Base-by-base conservation (phyloP, 1,284 basidiomycete species). In the Pterulicium gracile region DNA sequence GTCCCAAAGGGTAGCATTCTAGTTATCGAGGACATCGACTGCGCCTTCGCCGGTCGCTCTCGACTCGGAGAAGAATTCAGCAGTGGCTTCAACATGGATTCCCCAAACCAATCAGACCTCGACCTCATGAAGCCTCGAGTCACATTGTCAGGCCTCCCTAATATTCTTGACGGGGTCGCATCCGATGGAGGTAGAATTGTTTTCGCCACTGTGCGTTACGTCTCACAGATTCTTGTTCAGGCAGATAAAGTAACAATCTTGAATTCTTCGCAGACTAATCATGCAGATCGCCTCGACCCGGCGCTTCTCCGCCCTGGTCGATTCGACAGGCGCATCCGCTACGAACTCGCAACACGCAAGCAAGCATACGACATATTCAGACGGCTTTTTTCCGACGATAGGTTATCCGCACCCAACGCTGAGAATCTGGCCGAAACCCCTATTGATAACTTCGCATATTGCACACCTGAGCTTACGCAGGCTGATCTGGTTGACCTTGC, bases 21-120 rank as follows among this genome's bases (percentile, higher is more conserved):
- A 27, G 58, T 75, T 2, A 69, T 75, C 22, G 73, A 76, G 53
- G 74, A 76, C 51, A 75, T 76, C 43, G 75, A 77, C 50, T 76
- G 74, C 49, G 73, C 73, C 0, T 76, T 77, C 54, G 58, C 67
- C 1, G 64, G 67, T 4, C 63, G 71, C 3, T 39, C 36, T 4
- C n/a, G 27, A 7, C n/a, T 13, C n/a, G 36, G 19, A 39, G 36
- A 39, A 7, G 36, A 39, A 39, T 7, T 7, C 15, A 18, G 36
- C n/a, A 39, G 36, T 10, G 15, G 19, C 5, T 39, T 10, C 36
- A 18, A 39, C 5, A 17, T 10, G 7, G 5, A 39, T 39, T n/a
- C n/a, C n/a, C n/a, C n/a, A n/a, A n/a, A n/a, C n/a, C n/a, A n/a
- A n/a, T n/a, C n/a, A n/a, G n/a, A n/a, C n/a, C n/a, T n/a, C n/a